These are phyloP conservation scores for Chenopodium formosanum DNA, from an alignment of 148 eudicot genomes.

Conservation along the genomic window DNA sequence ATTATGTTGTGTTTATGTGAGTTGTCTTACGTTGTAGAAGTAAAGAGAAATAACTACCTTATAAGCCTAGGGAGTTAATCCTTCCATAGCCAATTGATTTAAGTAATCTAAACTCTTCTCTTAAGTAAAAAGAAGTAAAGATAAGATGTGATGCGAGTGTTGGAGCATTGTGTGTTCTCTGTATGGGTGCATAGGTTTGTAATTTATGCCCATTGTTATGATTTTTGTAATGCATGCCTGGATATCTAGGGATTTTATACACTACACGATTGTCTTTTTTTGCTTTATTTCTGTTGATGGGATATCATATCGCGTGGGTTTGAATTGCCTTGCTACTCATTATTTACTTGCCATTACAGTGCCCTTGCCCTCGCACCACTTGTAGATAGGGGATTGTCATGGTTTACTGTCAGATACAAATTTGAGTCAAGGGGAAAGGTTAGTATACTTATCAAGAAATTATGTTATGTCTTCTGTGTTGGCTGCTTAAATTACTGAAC, in stretches of 20 bases:
- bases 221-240: not conserved
- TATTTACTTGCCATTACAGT: constrained; percentile 38
- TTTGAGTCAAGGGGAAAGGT: constrained; percentile 73
- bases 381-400: constrained; percentile 61
- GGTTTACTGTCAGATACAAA: constrained; percentile 60
- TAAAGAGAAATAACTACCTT: not conserved
- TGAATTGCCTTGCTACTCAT: not conserved
- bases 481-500: not conserved
- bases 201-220: not conserved
- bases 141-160: no score
- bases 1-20: not conserved
- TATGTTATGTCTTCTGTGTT: not conserved
- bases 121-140: no score
- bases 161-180: not conserved
- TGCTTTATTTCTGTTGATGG: not conserved
- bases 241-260: not conserved
- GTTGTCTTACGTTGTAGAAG: not conserved
- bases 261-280: not conserved
- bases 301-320: not conserved
- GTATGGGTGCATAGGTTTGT: not conserved
- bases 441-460: not conserved
- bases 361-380: constrained; percentile 82
- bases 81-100: not conserved
- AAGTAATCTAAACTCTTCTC: no score
- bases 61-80: not conserved